A percentile compares a stretch with the other conserved stretches of the same genome.
Conservation (phyloP, 768 basidiomycete genomes). For the Tulasnella sp. region DNA sequence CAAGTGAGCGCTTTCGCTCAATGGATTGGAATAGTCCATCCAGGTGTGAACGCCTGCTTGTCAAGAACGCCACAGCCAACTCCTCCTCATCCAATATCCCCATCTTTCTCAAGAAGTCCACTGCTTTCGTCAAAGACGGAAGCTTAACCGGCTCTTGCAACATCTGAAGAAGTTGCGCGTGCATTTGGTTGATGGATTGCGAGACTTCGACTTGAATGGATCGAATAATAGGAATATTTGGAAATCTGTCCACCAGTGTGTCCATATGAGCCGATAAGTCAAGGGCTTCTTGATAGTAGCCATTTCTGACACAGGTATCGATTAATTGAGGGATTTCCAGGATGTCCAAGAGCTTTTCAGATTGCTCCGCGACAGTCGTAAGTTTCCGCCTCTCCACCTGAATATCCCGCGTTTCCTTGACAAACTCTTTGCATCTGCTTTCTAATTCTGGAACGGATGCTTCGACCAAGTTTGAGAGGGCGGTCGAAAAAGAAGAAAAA, state of each 20-base stretch:
- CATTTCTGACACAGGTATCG: conserved; percentile 86
- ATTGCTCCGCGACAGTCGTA: conserved; percentile 78
- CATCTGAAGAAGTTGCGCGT: conserved; percentile 60
- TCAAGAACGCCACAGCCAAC: conserved; percentile 76
- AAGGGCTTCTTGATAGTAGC: conserved; percentile 84
- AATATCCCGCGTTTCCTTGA: conserved; percentile 53
- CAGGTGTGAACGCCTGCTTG: conserved; percentile 54
- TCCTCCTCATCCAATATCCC: conserved; percentile 51
- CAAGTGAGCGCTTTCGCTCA: conserved; percentile 37
- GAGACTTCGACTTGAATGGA: conserved; percentile 40
- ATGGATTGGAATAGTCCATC: conserved; percentile 42
- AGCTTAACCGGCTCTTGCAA: conserved; percentile 79
- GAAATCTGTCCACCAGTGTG: conserved; percentile 34
- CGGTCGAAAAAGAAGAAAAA: conserved; percentile 58
- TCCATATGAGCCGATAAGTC: conserved; percentile 65
- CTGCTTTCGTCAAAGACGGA: conserved; percentile 79
- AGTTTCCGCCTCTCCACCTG: conserved; percentile 63
- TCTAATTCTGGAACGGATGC: conserved; percentile 66
- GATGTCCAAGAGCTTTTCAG: conserved; percentile 83
- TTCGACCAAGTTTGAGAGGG: conserved; percentile 52
- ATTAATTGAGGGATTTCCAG: conserved; percentile 84
- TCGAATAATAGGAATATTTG: conserved; percentile 33
- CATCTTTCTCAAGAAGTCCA: conserved; percentile 78
- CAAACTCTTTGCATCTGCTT: conserved; percentile 54
- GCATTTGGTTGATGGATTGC: conserved; percentile 35